Percentiles rank a stretch among this genome's conserved stretches.
Conservation (phyloP, 164 flowering plant genomes). For the Annona squamosa region DNA sequence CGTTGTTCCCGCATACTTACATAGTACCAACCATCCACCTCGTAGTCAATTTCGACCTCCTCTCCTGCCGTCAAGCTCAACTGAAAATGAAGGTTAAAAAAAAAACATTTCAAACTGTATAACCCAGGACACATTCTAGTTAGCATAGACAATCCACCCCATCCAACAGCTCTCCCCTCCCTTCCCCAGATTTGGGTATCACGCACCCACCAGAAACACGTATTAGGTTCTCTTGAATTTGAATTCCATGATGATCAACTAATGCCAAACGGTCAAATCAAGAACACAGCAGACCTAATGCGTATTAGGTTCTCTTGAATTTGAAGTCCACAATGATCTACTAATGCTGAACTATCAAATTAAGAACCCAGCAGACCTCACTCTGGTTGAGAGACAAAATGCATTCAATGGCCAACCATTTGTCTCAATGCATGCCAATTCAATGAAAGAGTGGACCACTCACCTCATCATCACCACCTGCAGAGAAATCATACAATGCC, state of each 20-base stretch:
- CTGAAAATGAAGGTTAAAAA: conserved; percentile 37
- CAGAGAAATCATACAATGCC: conserved; percentile 96
- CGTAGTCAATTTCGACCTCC: conserved; percentile 88
- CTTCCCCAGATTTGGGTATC: no score
- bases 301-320: no score
- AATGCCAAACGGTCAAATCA: no score
- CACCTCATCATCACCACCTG: conserved; percentile 99
- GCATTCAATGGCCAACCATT: background rate
- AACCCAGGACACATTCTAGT: background rate
- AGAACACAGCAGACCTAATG: no score
- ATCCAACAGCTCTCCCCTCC: no score
- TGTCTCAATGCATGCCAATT: background rate
- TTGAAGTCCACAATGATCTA: no score
- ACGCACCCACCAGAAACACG: no score
- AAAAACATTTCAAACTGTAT: background rate
- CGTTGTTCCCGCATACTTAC: conserved; percentile 40
- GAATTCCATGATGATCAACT: no score
- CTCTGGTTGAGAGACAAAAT: background rate
- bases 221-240: no score
- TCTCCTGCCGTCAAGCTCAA: conserved; percentile 90
- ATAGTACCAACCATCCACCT: conserved; percentile 98
- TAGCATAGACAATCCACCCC: background rate
- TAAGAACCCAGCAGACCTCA: background rate
- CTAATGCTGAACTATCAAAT: no score
- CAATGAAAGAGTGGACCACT: conserved; percentile 1